Evolutionary conservation across 148 eudicot genomes (phyloP), one percentile per base, ranked within the genome.

Genomic region (Spergularia bocconei): DNA sequence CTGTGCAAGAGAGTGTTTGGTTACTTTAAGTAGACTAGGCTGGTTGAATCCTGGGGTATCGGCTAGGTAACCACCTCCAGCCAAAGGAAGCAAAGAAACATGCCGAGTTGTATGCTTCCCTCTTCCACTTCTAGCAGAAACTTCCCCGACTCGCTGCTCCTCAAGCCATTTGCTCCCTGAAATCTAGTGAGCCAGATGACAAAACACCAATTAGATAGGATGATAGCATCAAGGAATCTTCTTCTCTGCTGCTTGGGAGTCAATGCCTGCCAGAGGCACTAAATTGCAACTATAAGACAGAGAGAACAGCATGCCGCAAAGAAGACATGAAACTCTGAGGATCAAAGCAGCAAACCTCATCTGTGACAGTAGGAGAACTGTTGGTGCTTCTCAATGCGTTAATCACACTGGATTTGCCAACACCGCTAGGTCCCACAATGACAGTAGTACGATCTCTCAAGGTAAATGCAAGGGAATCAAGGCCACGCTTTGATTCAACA

Each of bases 21-120:
- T 88, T 51, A 90, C 98, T 83, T 89, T 94, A 78, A 91, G 47
- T 66, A 94, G 84, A 80, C 96, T 87, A 68, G 98, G 98, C 78
- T 94, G 98, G 79, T 87, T 94, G 77, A 91, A 94, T 29, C 98
- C 98, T 17, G 98, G 98, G 67, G 98, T 91, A 81, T 94, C 98
- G 4, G 97, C 98, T 74, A 94, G 82, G 77, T 80, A 87, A 55
- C 98, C 98, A 52, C 97, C 97, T 74, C 84, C 97, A 78, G 89
- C 83, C 76, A 94, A 77, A 38, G 97, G 98, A 66, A 94, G 96
- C 83, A 94, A 72, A 51, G 97, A 90, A 21, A 94, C 97, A 54
- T 94, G 76, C 6, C 97, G 86, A 65, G 98, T 94, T 17, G 98
- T 94, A 73, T 94, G 98, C 81, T 91, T 94, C 70, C 98, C 98